Evolutionary conservation across 176 grass and related monocot genomes (phyloP).

Genomic region (Canna indica): DNA sequence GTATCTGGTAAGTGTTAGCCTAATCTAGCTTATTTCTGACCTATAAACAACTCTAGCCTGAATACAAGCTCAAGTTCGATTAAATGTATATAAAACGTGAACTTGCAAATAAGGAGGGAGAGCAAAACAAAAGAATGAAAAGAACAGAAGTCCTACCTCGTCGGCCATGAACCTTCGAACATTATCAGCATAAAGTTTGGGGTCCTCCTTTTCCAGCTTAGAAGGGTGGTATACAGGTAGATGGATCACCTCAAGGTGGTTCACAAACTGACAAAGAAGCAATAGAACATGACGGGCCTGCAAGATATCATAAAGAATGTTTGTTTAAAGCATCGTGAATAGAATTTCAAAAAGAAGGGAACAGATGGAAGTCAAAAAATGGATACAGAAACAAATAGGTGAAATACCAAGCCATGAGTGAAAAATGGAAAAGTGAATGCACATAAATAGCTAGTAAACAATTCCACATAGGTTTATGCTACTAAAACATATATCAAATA

Average conservation of each 20-base stretch:
- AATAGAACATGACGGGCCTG: conserved; percentile 79
- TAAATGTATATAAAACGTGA: neutral
- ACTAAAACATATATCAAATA: too few species aligned
- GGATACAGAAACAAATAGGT: neutral
- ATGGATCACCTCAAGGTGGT: conserved; percentile 70
- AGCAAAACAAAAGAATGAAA: neutral
- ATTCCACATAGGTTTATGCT: too few species aligned
- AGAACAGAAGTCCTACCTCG: conserved; percentile 35
- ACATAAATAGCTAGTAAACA: too few species aligned
- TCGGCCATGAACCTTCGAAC: conserved; percentile 77
- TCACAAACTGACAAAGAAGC: conserved; percentile 86
- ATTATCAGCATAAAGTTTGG: conserved; percentile 70
- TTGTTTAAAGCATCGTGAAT: neutral
- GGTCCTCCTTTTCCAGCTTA: conserved; percentile 79
- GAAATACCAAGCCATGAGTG: too few species aligned
- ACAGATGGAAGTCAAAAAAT: neutral
- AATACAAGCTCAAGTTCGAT: too few species aligned
- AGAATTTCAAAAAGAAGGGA: neutral
- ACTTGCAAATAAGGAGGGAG: neutral
- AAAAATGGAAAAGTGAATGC: too few species aligned
- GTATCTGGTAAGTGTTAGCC: too few species aligned
- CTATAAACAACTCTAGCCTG: too few species aligned
- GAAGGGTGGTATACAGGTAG: conserved; percentile 81
- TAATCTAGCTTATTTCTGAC: too few species aligned
- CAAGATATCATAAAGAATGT: conserved; percentile 10